phyloP scores from a whole-genome alignment of 768 basidiomycete species.

The Suillus alpinus region DNA sequence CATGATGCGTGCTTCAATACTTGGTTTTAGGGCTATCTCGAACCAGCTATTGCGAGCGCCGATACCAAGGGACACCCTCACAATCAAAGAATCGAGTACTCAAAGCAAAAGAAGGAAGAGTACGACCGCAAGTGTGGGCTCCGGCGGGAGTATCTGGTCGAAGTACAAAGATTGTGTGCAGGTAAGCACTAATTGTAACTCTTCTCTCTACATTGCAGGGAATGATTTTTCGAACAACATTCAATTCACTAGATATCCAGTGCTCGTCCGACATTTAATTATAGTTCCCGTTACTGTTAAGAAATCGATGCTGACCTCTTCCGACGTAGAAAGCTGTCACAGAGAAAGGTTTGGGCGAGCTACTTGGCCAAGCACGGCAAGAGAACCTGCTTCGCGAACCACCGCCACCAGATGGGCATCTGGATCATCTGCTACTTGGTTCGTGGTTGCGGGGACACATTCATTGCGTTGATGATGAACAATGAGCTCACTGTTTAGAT shows the following conservation, averaged over 20 bases:
- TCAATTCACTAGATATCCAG: no score
- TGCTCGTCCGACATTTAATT: no score
- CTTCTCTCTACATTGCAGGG: not conserved
- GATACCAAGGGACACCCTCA: slow-evolving; percentile 16
- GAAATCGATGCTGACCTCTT: not conserved
- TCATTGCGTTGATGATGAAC: no score
- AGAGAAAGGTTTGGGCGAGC: slow-evolving; percentile 69
- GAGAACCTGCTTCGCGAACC: slow-evolving; percentile 75
- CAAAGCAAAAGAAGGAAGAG: slow-evolving; percentile 80
- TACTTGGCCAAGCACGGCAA: slow-evolving; percentile 76
- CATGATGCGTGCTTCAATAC: slow-evolving; percentile 99
- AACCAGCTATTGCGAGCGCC: slow-evolving; percentile 58
- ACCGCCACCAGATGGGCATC: slow-evolving; percentile 34
- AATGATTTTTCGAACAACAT: not conserved
- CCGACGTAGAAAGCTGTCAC: slow-evolving; percentile 67
- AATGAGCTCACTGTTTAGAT: no score
- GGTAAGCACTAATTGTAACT: slow-evolving; percentile 51
- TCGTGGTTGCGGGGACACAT: no score
- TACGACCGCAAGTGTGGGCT: slow-evolving; percentile 86
- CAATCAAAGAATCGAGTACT: slow-evolving; percentile 53
- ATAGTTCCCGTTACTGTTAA: not conserved
- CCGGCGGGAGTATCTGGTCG: slow-evolving; percentile 76
- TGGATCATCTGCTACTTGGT: not conserved
- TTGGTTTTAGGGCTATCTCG: slow-evolving; percentile 96
- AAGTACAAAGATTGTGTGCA: slow-evolving; percentile 80